Evolutionary conservation across 148 eudicot genomes (phyloP).

Genomic region (Suaeda aralocaspica): DNA sequence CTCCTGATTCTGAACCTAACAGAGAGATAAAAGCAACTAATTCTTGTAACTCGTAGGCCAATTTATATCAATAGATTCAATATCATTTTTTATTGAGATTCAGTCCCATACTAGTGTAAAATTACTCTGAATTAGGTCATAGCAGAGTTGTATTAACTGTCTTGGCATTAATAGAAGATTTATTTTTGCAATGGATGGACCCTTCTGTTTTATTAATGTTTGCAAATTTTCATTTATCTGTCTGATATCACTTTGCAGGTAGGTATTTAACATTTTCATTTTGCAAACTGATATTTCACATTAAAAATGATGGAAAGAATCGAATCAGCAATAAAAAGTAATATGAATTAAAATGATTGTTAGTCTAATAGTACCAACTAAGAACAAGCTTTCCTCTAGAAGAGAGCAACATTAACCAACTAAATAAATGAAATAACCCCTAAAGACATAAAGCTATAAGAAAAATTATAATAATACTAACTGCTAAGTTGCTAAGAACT

Average conservation of each 20-base stretch:
- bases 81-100: conserved; percentile 1
- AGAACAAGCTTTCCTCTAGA: conserved; percentile 9
- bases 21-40: conserved; percentile 10
- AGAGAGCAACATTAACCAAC: conserved; percentile 8
- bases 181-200: too few relatives aligned
- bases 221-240: background rate
- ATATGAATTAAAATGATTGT: background rate
- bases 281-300: background rate
- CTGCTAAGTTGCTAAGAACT: background rate
- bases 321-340: background rate
- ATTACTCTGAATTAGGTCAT: conserved; percentile 12
- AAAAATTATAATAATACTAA: background rate
- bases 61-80: background rate
- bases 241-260: background rate
- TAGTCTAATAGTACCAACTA: conserved; percentile 6
- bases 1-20: conserved; percentile 16
- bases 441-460: conserved; percentile 7
- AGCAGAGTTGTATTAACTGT: background rate
- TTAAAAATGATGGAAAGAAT: background rate
- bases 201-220: background rate
- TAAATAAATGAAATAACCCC: background rate
- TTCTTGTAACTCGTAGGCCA: background rate
- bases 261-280: background rate
- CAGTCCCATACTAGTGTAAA: background rate
- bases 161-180: conserved; percentile 3